A percentile compares a stretch with the other conserved stretches of the same genome.
These are phyloP conservation scores for Colletotrichum theobromicola DNA, from an alignment of 2,329 filamentous ascomycete genomes.

Conservation along the genomic window DNA sequence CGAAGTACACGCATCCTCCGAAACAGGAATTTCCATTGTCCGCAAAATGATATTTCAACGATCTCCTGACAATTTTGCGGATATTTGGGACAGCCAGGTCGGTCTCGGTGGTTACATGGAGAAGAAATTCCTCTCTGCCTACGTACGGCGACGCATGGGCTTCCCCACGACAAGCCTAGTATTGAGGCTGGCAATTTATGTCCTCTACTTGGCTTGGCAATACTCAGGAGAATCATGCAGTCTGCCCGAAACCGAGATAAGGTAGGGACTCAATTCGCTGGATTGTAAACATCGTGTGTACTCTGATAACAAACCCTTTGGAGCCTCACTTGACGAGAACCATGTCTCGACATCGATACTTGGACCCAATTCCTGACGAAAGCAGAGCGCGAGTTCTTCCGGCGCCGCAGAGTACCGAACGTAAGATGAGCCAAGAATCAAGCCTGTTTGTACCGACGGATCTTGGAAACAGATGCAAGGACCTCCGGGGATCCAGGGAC, in stretches of 20 bases:
- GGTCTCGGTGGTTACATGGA: neutral
- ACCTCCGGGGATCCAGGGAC: neutral
- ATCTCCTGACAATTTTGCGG: neutral
- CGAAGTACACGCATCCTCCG: neutral
- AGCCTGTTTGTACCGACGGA: neutral
- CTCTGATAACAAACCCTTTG: neutral
- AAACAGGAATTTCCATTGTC: neutral
- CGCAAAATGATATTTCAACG: neutral
- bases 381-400: neutral
- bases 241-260: neutral
- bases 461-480: neutral
- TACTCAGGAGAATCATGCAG: neutral
- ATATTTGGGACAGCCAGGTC: neutral
- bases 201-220: neutral
- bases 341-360: neutral
- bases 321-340: neutral
- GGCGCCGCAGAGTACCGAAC: neutral
- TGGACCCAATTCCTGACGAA: neutral
- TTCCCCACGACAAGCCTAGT: neutral
- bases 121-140: neutral
- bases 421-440: neutral
- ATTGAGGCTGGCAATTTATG: neutral
- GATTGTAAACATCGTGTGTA: neutral
- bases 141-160: neutral
- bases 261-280: neutral